A percentile compares a stretch with the other conserved stretches of the same genome.
phyloP scores from a whole-genome alignment of 257 asterid species.

The Nicotiana knightiana region DNA sequence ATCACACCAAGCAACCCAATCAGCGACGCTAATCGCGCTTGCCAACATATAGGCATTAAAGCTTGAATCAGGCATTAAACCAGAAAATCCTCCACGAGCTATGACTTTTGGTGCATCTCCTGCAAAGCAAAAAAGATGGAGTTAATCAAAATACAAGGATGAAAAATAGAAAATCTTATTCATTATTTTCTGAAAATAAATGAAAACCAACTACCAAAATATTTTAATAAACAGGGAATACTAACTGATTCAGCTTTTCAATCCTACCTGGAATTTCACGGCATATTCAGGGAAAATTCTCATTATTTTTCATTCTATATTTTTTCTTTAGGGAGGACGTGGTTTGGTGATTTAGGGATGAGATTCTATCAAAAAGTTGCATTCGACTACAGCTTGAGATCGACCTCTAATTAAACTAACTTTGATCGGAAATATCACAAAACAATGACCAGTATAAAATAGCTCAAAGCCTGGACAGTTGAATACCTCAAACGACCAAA shows the following conservation, averaged over 20 bases:
- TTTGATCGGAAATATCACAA: neutral
- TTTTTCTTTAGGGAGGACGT: neutral
- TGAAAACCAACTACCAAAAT: neutral
- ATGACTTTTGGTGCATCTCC: slow-evolving; percentile 63
- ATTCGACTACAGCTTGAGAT: neutral
- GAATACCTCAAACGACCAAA: neutral
- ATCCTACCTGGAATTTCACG: neutral
- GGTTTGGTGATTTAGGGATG: neutral
- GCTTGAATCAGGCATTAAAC: slow-evolving; percentile 72
- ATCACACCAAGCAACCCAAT: slow-evolving; percentile 57
- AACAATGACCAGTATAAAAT: neutral
- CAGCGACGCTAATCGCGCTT: slow-evolving; percentile 18
- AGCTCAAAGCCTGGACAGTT: neutral
- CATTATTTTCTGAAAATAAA: neutral
- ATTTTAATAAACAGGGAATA: neutral
- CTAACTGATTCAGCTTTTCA: neutral
- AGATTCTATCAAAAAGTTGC: neutral
- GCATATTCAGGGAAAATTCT: neutral
- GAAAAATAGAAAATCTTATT: neutral
- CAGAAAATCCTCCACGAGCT: slow-evolving; percentile 91
- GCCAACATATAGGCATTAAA: slow-evolving; percentile 38
- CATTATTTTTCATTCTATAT: neutral
- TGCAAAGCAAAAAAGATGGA: slow-evolving; percentile 22
- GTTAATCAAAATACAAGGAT: neutral
- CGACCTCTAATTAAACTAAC: neutral